Base-by-base conservation (phyloP, 148 eudicot genomes). In the Nepenthes gracilis region DNA sequence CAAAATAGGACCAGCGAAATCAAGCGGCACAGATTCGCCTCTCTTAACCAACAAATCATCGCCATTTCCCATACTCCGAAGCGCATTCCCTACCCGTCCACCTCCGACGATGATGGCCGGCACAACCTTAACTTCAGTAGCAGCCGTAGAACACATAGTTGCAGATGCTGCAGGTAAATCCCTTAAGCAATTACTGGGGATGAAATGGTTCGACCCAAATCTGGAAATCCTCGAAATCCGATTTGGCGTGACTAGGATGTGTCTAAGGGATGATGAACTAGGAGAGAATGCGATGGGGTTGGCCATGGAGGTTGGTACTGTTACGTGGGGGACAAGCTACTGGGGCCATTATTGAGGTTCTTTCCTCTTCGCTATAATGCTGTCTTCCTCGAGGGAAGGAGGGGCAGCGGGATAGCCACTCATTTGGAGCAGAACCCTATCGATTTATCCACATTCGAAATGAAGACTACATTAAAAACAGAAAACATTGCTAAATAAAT, bases 51-150 rank as follows among this genome's bases (percentile, higher is more conserved):
- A 11, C 48, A 92, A 71, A 69, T 92, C 98, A 8, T 78, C 70
- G 4, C 98, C 98, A 53, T 64, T 65, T 3, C 98, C 98, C 98
- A 92, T 80, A 5, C 83, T 83, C 35, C 78, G 83, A 34, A 92
- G 73, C 2, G 93, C 93, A 68, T 62, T 82, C 5, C 98, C 96
- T 7, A 92, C 98, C 40, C 98, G 71, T 9, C 98, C 98, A 8
- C 96, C 86, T 2, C 98, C 98, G 1, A 88, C 94, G 54, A 92
- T 92, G 23, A 88, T 62, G 23, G 98, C 96, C 0, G 98, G 94
- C 8, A 48, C 80, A 40, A 87, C 81, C 58, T 67, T 78, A 51
- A 47, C 62, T 54, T 72, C 65, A 15, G 74, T 47, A 13, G 74
- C 50, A 40, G 73, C 50, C 2, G 57, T 47, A 10, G 43, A 9